Percentiles rank a stretch among this genome's conserved stretches.
These are phyloP conservation scores for Porogramme epimiltina DNA, from an alignment of 1,284 basidiomycete genomes.

Conservation along the genomic window DNA sequence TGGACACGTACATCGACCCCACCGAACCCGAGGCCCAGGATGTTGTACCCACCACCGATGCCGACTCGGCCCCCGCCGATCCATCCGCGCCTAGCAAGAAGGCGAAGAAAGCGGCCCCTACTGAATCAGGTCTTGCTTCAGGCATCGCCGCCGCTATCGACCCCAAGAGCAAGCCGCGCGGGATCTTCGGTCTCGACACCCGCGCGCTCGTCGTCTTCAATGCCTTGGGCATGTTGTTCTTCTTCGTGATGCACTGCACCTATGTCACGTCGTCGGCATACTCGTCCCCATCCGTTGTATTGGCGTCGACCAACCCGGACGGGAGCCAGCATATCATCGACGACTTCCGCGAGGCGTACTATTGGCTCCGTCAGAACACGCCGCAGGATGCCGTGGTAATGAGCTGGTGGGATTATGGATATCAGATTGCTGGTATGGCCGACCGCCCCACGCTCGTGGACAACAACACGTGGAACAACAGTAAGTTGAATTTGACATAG, in stretches of 20 bases:
- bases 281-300: slow-evolving; percentile 96
- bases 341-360: slow-evolving; percentile 99
- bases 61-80: slow-evolving; percentile 31
- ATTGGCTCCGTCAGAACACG: slow-evolving; percentile 98
- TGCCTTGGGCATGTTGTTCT: slow-evolving; percentile 78
- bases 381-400: slow-evolving; percentile 90
- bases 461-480: slow-evolving; percentile 99
- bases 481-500: slow-evolving; percentile 48
- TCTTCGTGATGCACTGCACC: slow-evolving; percentile 96
- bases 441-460: slow-evolving; percentile 97
- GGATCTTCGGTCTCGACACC: slow-evolving; percentile 86
- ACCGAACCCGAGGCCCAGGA: slow-evolving; percentile 51
- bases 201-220: slow-evolving; percentile 79
- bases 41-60: slow-evolving; percentile 30
- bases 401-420: slow-evolving; percentile 99
- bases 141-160: slow-evolving; percentile 38
- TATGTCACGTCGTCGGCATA: slow-evolving; percentile 96
- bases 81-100: slow-evolving; percentile 60
- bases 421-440: slow-evolving; percentile 99
- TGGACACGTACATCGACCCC: slow-evolving; percentile 89
- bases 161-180: slow-evolving; percentile 41
- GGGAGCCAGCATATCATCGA: slow-evolving; percentile 96
- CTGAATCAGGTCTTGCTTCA: slow-evolving; percentile 39
- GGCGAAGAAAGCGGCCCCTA: slow-evolving; percentile 37
- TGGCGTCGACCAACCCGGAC: slow-evolving; percentile 81